Evolutionary conservation across 495 filamentous ascomycete genomes (phyloP).

Genomic region (Thermothielavioides terrestris): DNA sequence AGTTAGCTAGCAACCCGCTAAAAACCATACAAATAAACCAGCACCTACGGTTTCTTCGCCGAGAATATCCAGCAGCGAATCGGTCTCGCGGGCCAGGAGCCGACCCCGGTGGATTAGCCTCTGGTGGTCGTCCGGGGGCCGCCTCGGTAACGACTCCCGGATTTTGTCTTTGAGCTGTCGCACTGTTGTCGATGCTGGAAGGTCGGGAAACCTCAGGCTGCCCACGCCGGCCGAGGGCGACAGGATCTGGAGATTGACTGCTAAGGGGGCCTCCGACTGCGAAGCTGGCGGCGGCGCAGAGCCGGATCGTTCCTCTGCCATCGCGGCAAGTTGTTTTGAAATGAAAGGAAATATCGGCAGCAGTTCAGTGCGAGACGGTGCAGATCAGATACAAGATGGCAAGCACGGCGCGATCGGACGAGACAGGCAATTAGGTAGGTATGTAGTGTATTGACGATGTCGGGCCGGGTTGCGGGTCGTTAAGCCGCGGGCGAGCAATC

Average conservation of each 20-base stretch:
- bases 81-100: constrained; percentile 43
- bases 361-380: background rate
- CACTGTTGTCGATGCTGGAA: constrained; percentile 50
- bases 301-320: constrained; percentile 9
- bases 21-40: background rate
- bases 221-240: constrained; percentile 54
- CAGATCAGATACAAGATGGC: background rate
- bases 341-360: too few species aligned
- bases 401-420: background rate
- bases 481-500: background rate
- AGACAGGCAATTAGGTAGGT: too few species aligned
- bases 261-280: constrained; percentile 14
- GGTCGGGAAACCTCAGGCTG: constrained; percentile 43
- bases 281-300: constrained; percentile 9
- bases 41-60: constrained; percentile 9
- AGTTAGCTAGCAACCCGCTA: constrained; percentile 8
- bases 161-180: constrained; percentile 54
- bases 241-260: constrained; percentile 52
- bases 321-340: constrained; percentile 4
- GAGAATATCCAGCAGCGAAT: constrained; percentile 51
- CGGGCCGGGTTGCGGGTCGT: background rate
- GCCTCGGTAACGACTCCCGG: constrained; percentile 43
- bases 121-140: constrained; percentile 47
- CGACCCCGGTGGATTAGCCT: constrained; percentile 61
- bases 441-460: too few species aligned